These are phyloP conservation scores for Mycena alexandri DNA, from an alignment of 768 basidiomycete genomes.

Conservation along the genomic window DNA sequence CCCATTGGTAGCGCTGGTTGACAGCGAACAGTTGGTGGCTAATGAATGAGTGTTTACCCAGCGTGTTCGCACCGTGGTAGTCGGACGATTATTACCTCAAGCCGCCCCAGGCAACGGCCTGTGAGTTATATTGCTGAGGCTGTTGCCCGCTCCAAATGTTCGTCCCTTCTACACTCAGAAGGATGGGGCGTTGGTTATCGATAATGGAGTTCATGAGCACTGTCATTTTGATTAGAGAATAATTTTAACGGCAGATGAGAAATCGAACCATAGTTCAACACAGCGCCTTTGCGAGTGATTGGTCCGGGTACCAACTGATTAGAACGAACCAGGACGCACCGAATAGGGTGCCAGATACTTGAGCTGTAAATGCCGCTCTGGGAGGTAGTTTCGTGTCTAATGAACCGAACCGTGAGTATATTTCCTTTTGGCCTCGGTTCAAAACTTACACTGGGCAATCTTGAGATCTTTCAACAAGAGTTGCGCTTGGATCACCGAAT, in stretches of 20 bases:
- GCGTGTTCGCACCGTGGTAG: no score
- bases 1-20: slow-evolving; percentile 63
- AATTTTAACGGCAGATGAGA: background rate
- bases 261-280: slow-evolving; percentile 59
- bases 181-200: slow-evolving; percentile 60
- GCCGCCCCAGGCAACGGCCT: slow-evolving; percentile 67
- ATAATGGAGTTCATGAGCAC: slow-evolving; percentile 74
- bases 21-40: slow-evolving; percentile 58
- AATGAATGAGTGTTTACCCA: background rate
- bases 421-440: background rate
- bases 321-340: slow-evolving; percentile 38
- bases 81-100: slow-evolving; percentile 49
- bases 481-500: slow-evolving; percentile 60
- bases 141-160: slow-evolving; percentile 66
- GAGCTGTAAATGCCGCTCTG: slow-evolving; percentile 63
- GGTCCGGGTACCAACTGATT: background rate
- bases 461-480: slow-evolving; percentile 62
- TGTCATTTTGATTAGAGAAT: slow-evolving; percentile 29
- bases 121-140: slow-evolving; percentile 63
- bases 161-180: slow-evolving; percentile 69
- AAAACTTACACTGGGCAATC: slow-evolving; percentile 55
- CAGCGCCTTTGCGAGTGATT: slow-evolving; percentile 41
- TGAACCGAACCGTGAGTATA: background rate
- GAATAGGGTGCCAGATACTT: slow-evolving; percentile 62
- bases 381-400: slow-evolving; percentile 63